Evolutionary conservation across 225 moss, liverwort and hornwort species (phyloP), one percentile per base, ranked within the genome.

Genomic region (Neckera pumila): DNA sequence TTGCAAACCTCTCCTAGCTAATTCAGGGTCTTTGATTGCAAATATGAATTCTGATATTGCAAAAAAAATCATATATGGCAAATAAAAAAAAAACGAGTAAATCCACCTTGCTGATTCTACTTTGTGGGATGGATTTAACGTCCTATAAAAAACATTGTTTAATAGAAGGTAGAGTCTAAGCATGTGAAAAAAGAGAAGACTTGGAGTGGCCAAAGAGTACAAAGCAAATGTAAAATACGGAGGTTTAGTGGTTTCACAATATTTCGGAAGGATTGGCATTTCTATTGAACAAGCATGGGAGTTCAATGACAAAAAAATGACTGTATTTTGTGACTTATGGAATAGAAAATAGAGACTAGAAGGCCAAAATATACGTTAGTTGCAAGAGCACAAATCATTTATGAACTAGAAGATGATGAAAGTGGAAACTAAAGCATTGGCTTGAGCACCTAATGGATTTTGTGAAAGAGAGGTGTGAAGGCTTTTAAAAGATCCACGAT

Each of bases 121-220:
- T 49, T 49, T 14, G 49, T 49, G 13, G 13, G 14, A 49, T 14
- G 49, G 49, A 14, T 49, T 49, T 14, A 49, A 49, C 13, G 14
- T 49, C 14, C 13, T 13, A 14, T 14, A 49, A 47, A 47, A 47
- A 69, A 23, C 14, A 69, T 40, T 40, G 23, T 12, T 14, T 38
- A 23, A 8, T 38, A 23, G 23, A 69, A 69, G 14, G 7, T 69
- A 40, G 23, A 69, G 23, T 38, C 23, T 23, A 69, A 40, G 4
- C 8, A 69, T 23, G 7, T 38, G 4, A 40, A 23, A 23, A 40
- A 14, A 4, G 38, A 40, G 23, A 23, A 13, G 13, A 38, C 49
- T 0, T 38, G 0, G 3, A 69, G 0, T 38, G 0, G 12, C 2
- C 0, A 0, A 1, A 69, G 38, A 23, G 0, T 38, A 4, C 8